phyloP scores from a whole-genome alignment of 2,329 filamentous ascomycete species.

The Myriangium duriaei region DNA sequence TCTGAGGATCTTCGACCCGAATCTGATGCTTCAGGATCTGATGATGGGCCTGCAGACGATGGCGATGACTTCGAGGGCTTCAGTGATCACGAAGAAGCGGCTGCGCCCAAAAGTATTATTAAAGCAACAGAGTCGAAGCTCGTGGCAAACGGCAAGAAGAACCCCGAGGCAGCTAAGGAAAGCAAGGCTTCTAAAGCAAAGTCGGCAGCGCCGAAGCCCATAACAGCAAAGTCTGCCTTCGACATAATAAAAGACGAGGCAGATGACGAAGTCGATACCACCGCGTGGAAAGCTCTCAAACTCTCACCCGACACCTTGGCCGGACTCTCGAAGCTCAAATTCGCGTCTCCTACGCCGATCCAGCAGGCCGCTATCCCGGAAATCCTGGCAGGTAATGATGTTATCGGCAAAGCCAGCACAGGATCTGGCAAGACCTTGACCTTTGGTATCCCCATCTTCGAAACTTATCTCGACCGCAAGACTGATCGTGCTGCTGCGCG shows the following conservation, averaged over 20 bases:
- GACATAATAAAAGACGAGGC: conserved; percentile 34
- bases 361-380: conserved; percentile 70
- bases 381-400: conserved; percentile 71
- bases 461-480: conserved; percentile 54
- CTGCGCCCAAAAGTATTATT: conserved; percentile 15
- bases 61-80: conserved; percentile 24
- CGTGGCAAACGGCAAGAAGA: conserved; percentile 13
- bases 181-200: conserved; percentile 15
- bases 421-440: conserved; percentile 95
- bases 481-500: conserved; percentile 20
- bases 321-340: conserved; percentile 67
- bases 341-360: conserved; percentile 68
- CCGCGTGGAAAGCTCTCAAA: conserved; percentile 63
- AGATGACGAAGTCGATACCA: conserved; percentile 53
- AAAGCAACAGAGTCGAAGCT: conserved; percentile 16
- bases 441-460: conserved; percentile 85
- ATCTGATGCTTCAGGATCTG: no score
- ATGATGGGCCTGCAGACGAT: conserved; percentile 10
- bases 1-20: no score
- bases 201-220: conserved; percentile 16
- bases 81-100: conserved; percentile 19
- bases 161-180: conserved; percentile 17
- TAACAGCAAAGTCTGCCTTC: conserved; percentile 33
- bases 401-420: conserved; percentile 91
- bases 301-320: conserved; percentile 61